Conservation (phyloP, 331 rosid genomes). For the Stylosanthes scabra region DNA sequence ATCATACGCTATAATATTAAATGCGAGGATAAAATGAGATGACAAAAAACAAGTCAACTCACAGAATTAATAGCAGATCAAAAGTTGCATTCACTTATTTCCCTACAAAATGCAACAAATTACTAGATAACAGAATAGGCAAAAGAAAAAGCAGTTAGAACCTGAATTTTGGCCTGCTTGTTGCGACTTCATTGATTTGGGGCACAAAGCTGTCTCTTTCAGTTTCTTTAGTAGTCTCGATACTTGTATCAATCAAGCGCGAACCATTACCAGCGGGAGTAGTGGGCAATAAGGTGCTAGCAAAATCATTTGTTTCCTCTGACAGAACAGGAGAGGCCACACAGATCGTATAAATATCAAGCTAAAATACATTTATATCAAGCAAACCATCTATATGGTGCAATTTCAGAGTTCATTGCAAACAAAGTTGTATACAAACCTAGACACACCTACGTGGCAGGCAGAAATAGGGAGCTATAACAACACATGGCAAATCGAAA, state of each 20-base stretch:
- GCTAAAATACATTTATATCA: neutral
- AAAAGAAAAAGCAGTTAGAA: constrained; percentile 22
- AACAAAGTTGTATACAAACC: too few relatives aligned
- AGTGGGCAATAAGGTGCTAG: constrained; percentile 28
- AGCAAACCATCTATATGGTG: too few relatives aligned
- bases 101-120: neutral
- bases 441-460: too few relatives aligned
- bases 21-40: neutral
- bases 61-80: neutral
- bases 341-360: constrained; percentile 2
- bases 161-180: constrained; percentile 62
- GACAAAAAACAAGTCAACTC: neutral
- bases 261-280: constrained; percentile 18
- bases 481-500: neutral
- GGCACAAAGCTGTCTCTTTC: constrained; percentile 22
- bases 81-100: neutral
- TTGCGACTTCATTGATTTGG: constrained; percentile 26
- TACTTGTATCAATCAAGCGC: constrained; percentile 23
- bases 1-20: neutral
- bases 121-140: neutral
- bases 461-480: neutral
- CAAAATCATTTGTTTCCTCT: constrained; percentile 45
- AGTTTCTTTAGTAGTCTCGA: constrained; percentile 39
- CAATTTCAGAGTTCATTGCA: too few relatives aligned
- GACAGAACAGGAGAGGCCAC: constrained; percentile 27